Base-by-base conservation (phyloP, 345 rosid genomes). In the Citrus sp. region DNA sequence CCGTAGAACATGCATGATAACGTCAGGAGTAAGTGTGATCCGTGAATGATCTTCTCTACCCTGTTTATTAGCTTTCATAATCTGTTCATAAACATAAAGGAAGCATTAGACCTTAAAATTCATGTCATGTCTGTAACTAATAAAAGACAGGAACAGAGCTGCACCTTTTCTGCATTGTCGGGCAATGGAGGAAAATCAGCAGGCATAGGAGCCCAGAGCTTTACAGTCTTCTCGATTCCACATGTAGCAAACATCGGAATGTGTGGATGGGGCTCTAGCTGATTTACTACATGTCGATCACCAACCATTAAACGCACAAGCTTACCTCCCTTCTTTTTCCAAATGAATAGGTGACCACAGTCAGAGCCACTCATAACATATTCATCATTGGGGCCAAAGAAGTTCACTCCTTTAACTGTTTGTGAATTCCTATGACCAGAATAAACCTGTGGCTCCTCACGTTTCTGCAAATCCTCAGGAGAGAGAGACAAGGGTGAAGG, bases 341-440 rank as follows among this genome's bases (percentile, higher is more conserved):
- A 91, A 22, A 89, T 82, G 80, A 88, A 91, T 35, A 91, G 86
- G 78, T 87, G 89, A 59, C 92, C 91, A 58, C 92, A 90, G 81
- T 90, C 94, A 72, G 94, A 90, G 62, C 92, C 94, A 71, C 90
- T 89, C 32, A 74, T 56, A 62, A 89, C 90, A 77, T 89, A 87
- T 68, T 90, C 94, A 82, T 89, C 94, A 46, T 83, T 85, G 19
- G 91, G 92, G 68, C 94, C 90, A 27, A 89, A 87, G 79, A 90
- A 89, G 66, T 77, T 90, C 72, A 87, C 92, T 80, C 91, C 92
- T 79, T 90, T 89, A 21, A 90, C 81, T 8, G 92, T 89, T 85
- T 80, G 79, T 59, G 90, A 83, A 81, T 90, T 89, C 73, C 90
- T 86, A 66, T 90, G 94, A 59, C 94, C 92, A 16, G 16, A 6